A percentile compares a stretch with the other conserved stretches of the same genome.
Evolutionary conservation across 2,329 filamentous ascomycete species (phyloP).

Genomic region (Fusarium udum): DNA sequence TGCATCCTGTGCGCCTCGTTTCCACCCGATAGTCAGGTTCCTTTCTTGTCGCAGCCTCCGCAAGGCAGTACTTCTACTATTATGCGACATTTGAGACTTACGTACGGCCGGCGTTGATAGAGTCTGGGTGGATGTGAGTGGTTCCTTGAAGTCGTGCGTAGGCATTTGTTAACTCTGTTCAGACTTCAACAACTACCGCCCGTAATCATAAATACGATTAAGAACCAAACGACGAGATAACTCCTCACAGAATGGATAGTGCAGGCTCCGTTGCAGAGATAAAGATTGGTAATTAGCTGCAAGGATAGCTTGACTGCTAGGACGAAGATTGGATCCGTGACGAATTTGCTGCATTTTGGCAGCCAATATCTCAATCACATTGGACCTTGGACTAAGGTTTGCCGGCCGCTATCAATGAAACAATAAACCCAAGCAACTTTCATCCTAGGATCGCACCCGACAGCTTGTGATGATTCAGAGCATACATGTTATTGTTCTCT

Average conservation of each 20-base stretch:
- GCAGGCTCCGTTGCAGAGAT: accelerated
- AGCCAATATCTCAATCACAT: neutral
- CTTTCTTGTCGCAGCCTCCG: neutral
- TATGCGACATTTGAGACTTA: neutral
- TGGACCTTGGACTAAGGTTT: neutral
- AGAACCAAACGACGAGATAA: accelerated
- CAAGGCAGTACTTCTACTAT: neutral
- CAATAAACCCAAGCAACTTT: neutral
- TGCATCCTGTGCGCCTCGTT: neutral
- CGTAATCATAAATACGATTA: accelerated
- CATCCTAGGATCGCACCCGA: accelerated
- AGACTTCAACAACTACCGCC: neutral
- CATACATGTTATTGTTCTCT: neutral
- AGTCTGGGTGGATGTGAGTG: neutral
- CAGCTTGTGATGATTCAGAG: accelerated
- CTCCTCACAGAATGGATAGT: accelerated
- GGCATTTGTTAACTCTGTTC: neutral
- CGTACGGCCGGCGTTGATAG: neutral
- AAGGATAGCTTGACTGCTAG: too few species aligned
- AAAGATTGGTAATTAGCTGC: accelerated
- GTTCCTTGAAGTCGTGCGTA: accelerated
- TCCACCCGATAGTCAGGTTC: neutral
- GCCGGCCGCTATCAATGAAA: neutral
- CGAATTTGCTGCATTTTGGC: neutral
- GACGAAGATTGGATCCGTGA: too few species aligned